Evolutionary conservation across 1,284 basidiomycete species (phyloP).

Genomic region (Wolfiporia cocos): DNA sequence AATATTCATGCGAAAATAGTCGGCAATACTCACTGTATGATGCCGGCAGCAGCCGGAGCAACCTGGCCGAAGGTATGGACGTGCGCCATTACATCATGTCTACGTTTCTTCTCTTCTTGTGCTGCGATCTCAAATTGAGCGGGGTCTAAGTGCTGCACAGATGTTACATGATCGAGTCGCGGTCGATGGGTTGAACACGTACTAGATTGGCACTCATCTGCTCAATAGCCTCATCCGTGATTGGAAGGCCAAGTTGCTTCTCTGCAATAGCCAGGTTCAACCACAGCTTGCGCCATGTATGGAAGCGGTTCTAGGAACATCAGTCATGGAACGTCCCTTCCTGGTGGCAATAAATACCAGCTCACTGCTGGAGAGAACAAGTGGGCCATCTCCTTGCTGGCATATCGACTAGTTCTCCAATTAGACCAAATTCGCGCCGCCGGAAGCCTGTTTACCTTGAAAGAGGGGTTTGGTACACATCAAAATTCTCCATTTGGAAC

Average conservation of each 20-base stretch:
- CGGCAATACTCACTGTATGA: conserved; percentile 78
- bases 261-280: conserved; percentile 95
- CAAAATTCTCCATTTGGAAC: conserved; percentile 61
- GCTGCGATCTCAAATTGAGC: conserved; percentile 92
- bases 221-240: conserved; percentile 86
- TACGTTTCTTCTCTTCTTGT: conserved; percentile 91
- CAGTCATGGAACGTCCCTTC: too few relatives aligned
- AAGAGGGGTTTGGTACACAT: conserved; percentile 72
- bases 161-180: not conserved
- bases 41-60: conserved; percentile 93
- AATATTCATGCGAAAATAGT: conserved; percentile 1
- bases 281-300: conserved; percentile 97
- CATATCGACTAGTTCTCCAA: conserved; percentile 76
- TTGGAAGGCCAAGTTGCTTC: conserved; percentile 90
- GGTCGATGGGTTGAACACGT: conserved; percentile 21
- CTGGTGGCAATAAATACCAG: too few relatives aligned
- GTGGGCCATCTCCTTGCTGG: conserved; percentile 97
- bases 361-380: conserved; percentile 88
- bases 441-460: conserved; percentile 44
- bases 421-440: not conserved
- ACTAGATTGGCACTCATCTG: conserved; percentile 94
- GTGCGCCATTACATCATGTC: conserved; percentile 99
- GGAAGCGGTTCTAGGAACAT: conserved; percentile 77
- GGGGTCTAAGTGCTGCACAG: conserved; percentile 69
- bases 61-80: conserved; percentile 95